Conservation (phyloP, 495 filamentous ascomycete species). For the Aspergillus baeticus region DNA sequence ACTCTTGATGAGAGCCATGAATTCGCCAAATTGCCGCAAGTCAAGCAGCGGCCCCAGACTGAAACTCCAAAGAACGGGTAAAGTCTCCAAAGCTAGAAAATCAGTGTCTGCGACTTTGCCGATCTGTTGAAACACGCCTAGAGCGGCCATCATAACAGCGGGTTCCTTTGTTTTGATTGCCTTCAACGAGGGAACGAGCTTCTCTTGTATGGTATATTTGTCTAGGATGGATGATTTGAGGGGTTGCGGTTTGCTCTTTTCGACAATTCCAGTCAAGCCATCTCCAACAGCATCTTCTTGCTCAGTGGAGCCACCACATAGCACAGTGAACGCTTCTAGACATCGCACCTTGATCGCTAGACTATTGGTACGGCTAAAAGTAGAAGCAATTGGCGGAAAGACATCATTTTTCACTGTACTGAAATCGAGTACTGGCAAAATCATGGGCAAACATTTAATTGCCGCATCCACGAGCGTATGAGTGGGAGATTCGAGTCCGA, state of each 20-base stretch:
- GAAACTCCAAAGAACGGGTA: conserved; percentile 90
- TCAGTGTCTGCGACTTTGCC: conserved; percentile 81
- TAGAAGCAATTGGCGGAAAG: conserved; percentile 83
- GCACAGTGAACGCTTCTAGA: conserved; percentile 81
- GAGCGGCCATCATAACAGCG: conserved; percentile 92
- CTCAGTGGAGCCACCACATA: conserved; percentile 70
- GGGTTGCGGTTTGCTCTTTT: conserved; percentile 49
- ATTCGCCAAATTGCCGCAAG: conserved; percentile 80
- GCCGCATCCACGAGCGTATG: conserved; percentile 85
- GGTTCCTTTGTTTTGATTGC: conserved; percentile 97
- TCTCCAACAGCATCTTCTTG: conserved; percentile 49
- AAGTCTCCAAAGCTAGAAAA: conserved; percentile 88
- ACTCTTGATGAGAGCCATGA: conserved; percentile 81
- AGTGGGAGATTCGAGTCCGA: conserved; percentile 82
- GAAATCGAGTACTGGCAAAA: conserved; percentile 86
- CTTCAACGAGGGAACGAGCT: conserved; percentile 85
- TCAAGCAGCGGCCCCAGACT: conserved; percentile 85
- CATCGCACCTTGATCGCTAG: conserved; percentile 91
- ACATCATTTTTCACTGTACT: conserved; percentile 94
- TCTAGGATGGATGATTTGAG: conserved; percentile 76
- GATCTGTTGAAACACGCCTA: conserved; percentile 79
- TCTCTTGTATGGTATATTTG: conserved; percentile 97
- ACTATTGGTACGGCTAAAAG: conserved; percentile 90
- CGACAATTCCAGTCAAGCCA: conserved; percentile 67
- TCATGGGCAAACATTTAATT: conserved; percentile 66